Conservation (phyloP, 1,284 basidiomycete species). For the Pseudozyma tsukubaensis region DNA sequence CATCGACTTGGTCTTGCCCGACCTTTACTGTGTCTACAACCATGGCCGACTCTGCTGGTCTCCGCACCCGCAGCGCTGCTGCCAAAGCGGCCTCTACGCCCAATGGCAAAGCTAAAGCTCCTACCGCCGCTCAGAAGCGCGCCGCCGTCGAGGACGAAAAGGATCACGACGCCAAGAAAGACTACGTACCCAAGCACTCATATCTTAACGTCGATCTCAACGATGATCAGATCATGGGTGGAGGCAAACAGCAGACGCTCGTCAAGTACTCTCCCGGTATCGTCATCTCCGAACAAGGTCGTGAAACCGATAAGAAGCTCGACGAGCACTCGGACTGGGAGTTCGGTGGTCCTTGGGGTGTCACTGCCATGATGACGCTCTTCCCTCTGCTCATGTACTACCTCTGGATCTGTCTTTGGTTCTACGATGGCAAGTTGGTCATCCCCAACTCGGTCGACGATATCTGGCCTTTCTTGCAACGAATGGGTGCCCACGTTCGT, state of each 20-base stretch:
- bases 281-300: constrained; percentile 65
- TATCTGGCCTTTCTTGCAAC: constrained; percentile 80
- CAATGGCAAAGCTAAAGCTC: constrained; percentile 30
- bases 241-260: constrained; percentile 60
- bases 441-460: constrained; percentile 79
- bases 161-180: constrained; percentile 32
- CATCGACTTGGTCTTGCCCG: background rate
- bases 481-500: constrained; percentile 85
- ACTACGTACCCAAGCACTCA: constrained; percentile 53
- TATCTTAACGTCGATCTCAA: constrained; percentile 63
- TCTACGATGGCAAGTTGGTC: constrained; percentile 90
- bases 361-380: constrained; percentile 90
- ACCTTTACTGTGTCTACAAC: background rate
- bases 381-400: constrained; percentile 97
- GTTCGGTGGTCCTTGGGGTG: constrained; percentile 94
- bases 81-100: constrained; percentile 32
- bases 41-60: constrained; percentile 51
- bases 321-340: constrained; percentile 72
- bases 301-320: constrained; percentile 64
- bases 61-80: constrained; percentile 43
- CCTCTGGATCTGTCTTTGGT: constrained; percentile 96
- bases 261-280: constrained; percentile 65
- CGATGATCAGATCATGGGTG: constrained; percentile 66
- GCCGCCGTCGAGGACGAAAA: constrained; percentile 37
- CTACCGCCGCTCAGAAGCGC: constrained; percentile 32